Base-by-base conservation (phyloP, 495 filamentous ascomycete genomes). In the Talaromyces ruber region DNA sequence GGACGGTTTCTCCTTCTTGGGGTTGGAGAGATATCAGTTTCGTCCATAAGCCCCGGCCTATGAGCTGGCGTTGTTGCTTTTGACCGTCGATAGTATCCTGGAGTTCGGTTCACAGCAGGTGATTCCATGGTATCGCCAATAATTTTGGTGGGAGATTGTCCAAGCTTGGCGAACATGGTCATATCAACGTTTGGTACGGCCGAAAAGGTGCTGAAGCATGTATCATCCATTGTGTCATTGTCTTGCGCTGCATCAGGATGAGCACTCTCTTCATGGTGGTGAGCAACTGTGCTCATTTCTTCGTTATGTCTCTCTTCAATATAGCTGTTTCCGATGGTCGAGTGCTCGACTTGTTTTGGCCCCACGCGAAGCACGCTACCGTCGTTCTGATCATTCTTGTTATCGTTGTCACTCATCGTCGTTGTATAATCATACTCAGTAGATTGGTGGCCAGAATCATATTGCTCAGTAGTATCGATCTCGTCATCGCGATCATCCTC, bases 141-240 rank as follows among this genome's bases (percentile, higher is more conserved):
- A 12, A 66, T 70, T 64, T 83, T 84, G 5, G 76, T 72, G 7
- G 84, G 82, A 12, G 78, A 81, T 39, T 39, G 24, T 85, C 84
- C 60, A 83, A 92, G 72, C 37, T 85, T 83, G 8, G 90, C 88
- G 67, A 96, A 91, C 64, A 86, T 82, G n/a, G 91, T 94, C 84
- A 94, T 86, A 62, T 94, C 91, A 26, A 72, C 70, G 58, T 80
- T 80, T 4, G 91, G 90, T 47, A 96, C 83, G 0, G 90, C 89
- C 3, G 92, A 96, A 73, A 96, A 97, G 14, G 81, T 83, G 73
- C 90, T 95, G 67, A 94, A 88, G 45, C 87, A 88, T 21, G 89
- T 93, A 65, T 95, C 92, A 66, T 96, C 90, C 62, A 86, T 79
- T 21, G 66, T 63, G 51, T 76, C 76, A 22, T 78, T 67, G 43